A percentile compares a stretch with the other conserved stretches of the same genome.
Conservation (phyloP, 2,329 filamentous ascomycete species). For the Thielaviopsis musarum region DNA sequence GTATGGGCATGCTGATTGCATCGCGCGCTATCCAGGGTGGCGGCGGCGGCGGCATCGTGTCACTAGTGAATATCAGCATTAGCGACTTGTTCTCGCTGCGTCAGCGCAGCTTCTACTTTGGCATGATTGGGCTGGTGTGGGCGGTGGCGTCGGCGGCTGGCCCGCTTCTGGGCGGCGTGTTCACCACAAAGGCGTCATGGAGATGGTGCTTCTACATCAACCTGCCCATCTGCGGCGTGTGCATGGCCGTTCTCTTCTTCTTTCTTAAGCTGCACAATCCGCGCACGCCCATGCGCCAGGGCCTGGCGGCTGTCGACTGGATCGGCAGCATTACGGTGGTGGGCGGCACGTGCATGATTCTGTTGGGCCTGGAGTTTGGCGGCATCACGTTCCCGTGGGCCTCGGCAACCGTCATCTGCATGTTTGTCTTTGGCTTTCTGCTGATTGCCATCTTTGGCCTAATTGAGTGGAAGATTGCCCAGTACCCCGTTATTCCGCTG, state of each 20-base stretch:
- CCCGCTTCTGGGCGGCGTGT: conserved; percentile 50
- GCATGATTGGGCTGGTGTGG: conserved; percentile 40
- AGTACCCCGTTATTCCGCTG: conserved; percentile 63
- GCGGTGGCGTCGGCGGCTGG: conserved; percentile 48
- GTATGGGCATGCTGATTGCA: conserved; percentile 36
- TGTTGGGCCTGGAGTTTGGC: conserved; percentile 74
- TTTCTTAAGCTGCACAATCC: conserved; percentile 54
- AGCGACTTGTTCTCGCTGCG: conserved; percentile 38
- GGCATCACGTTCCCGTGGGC: conserved; percentile 60
- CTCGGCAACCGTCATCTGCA: conserved; percentile 57
- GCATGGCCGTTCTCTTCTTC: conserved; percentile 35
- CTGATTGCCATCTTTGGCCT: conserved; percentile 49
- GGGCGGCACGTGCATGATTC: conserved; percentile 67
- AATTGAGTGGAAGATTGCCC: conserved; percentile 56
- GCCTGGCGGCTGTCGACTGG: conserved; percentile 48
- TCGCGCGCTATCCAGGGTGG: conserved; percentile 39
- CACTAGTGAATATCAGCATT: conserved; percentile 42
- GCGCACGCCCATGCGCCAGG: conserved; percentile 42
- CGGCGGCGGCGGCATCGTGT: conserved; percentile 39
- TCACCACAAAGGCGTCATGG: conserved; percentile 48
- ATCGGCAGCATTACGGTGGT: conserved; percentile 42
- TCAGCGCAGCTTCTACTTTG: conserved; percentile 34
- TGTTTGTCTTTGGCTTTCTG: conserved; percentile 56
- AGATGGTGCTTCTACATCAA: conserved; percentile 58
- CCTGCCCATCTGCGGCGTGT: conserved; percentile 29